These are phyloP conservation scores for Malassezia restricta DNA, from an alignment of 1,284 basidiomycete genomes.

Conservation along the genomic window DNA sequence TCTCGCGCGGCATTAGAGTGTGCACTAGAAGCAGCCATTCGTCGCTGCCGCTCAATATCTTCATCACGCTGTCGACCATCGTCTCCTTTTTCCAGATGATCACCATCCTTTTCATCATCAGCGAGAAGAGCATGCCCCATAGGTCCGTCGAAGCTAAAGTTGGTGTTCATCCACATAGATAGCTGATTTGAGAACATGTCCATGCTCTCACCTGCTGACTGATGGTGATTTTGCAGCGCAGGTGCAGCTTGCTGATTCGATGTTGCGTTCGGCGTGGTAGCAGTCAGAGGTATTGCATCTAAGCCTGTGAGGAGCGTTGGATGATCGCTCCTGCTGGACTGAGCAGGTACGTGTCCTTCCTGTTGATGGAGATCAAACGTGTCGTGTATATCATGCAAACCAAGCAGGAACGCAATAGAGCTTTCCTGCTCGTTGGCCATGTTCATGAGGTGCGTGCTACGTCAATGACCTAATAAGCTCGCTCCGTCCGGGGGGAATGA, in stretches of 20 bases:
- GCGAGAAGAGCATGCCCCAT: slow-evolving; percentile 43
- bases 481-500: no score
- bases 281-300: background rate
- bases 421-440: slow-evolving; percentile 19
- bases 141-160: slow-evolving; percentile 44
- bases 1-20: slow-evolving; percentile 17
- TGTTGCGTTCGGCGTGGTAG: background rate
- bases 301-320: background rate
- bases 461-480: no score
- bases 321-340: background rate
- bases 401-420: slow-evolving; percentile 36
- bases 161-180: slow-evolving; percentile 44
- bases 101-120: slow-evolving; percentile 40
- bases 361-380: background rate
- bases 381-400: slow-evolving; percentile 33
- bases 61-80: slow-evolving; percentile 24
- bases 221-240: background rate
- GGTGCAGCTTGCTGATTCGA: background rate
- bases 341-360: background rate
- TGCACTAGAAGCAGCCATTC: slow-evolving; percentile 9
- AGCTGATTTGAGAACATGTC: slow-evolving; percentile 43
- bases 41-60: slow-evolving; percentile 21
- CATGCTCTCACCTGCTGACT: slow-evolving; percentile 1
- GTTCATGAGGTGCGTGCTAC: no score
- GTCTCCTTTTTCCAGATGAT: slow-evolving; percentile 23